Evolutionary conservation across 2,329 filamentous ascomycete genomes (phyloP), one percentile per base, ranked within the genome.

Genomic region (Huntiella decipiens): DNA sequence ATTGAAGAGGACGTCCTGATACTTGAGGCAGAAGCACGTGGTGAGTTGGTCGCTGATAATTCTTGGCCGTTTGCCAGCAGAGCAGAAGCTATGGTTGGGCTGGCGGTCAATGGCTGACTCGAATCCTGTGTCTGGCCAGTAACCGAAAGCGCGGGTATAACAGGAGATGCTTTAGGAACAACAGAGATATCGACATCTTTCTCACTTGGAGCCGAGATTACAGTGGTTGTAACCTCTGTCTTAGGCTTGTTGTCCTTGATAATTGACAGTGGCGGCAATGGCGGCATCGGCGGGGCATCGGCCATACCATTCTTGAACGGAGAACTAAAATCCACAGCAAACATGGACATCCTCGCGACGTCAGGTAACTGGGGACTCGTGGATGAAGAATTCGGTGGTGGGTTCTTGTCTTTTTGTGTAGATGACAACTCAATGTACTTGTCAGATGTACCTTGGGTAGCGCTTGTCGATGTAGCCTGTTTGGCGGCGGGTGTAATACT

Each of bases 351-450:
- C 19, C 74, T 70, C 10, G 65, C 62, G 3, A 79, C 54, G 50
- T 73, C 65, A 7, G 74, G 75, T 13, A 79, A 61, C 51, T 71
- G 67, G 0, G 73, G 74, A 50, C 73, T 76, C 1, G 63, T 63
- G 1, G 71, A 74, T 35, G 62, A 60, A 12, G 22, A 28, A 7
- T 3, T 7, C 22, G 22, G 22, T 3, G 22, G 22, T 28, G 22
- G 22, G 8, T 28, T 28, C 22, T 28, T 28, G 22, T 28, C 22
- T 28, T 28, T 28, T 28, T 28, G 22, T 28, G 22, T 28, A 28
- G 22, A 28, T 28, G 22, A 28, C 22, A 28, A 28, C 7, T 28
- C 22, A 10, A 28, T 28, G 22, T 28, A 28, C 22, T 28, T 28
- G 22, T 28, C 22, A 28, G 22, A 10, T 28, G 22, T 28, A 28